phyloP scores from a whole-genome alignment of 345 rosid species.

The Gossypium mustelinum region DNA sequence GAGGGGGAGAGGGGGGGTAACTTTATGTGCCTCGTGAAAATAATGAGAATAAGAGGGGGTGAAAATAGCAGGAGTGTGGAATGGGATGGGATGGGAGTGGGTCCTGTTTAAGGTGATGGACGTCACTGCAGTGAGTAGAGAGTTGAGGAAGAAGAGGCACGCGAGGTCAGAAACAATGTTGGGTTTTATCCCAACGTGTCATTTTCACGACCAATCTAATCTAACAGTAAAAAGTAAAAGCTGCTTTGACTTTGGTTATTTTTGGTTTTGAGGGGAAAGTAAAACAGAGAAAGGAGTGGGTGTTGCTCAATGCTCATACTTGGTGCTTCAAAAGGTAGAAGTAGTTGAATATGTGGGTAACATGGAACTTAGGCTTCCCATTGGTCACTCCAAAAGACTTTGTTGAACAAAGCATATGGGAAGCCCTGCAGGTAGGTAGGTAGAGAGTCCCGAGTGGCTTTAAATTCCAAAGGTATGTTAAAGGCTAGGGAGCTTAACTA shows the following conservation, averaged over 20 bases:
- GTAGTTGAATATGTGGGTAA: neutral
- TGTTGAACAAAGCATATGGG: neutral
- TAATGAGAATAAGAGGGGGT: neutral
- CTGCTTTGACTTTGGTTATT: neutral
- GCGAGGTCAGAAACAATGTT: neutral
- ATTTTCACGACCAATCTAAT: neutral
- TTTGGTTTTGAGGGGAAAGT: too few species aligned
- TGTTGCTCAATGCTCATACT: neutral
- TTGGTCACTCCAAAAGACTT: neutral
- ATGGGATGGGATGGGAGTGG: neutral
- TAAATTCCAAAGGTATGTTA: neutral
- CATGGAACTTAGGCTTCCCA: neutral
- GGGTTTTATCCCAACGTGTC: neutral
- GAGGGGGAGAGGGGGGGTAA: neutral
- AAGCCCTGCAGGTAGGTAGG: neutral
- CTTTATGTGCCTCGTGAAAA: neutral
- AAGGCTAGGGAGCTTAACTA: neutral
- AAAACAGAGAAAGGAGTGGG: too few species aligned
- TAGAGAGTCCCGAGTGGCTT: neutral
- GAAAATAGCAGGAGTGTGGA: neutral
- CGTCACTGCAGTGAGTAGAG: neutral
- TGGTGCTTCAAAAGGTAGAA: neutral
- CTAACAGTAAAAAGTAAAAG: neutral
- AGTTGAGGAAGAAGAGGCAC: neutral
- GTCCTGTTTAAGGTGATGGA: neutral